Base-by-base conservation (phyloP, 257 asterid genomes). In the Capsicum rhomboideum region DNA sequence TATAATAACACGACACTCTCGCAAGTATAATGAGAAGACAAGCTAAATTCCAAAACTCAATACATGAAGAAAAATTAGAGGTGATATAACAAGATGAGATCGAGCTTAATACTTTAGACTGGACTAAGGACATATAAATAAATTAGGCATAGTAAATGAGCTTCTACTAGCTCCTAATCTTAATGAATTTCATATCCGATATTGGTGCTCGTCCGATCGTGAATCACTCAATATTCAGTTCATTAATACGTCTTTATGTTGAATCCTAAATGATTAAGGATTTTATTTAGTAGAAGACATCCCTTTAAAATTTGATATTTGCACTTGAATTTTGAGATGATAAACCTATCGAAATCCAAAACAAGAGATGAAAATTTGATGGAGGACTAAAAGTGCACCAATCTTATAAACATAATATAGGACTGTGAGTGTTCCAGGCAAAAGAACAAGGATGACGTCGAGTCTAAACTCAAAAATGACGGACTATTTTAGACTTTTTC, bases 71-170 rank as follows among this genome's bases (percentile, higher is more conserved):
- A 23, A 61, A 12, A 1, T 0, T 59, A 11, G 23, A 58, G 0
- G 13, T 23, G 0, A 59, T 59, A 5, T 23, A 23, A 23, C 23
- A 59, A 59, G 17, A 21, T 59, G 10, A 21, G 17, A 1, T 4
- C 34, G 28, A 59, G 0, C 3, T 1, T 21, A 61, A 23, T 9
- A 61, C 10, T 13, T 13, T 2, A 63, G 0, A 28, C 34, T 26
- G 5, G 1, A 8, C 2, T 0, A 2, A 0, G 1, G 26, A 28
- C n/a, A 2, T 21, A 28, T 7, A 23, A 0, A 1, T 23, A 61
- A 61, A 14, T 23, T 4, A 23, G 9, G 37, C 12, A 23, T 23
- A 23, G 13, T 11, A 0, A 23, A 61, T 4, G 1, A 61, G 37
- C 68, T 61, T 23, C 37, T 23, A 23, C 14, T 23, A 23, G 9